Base-by-base conservation (phyloP, 2,329 filamentous ascomycete species). In the Apiospora hydei region DNA sequence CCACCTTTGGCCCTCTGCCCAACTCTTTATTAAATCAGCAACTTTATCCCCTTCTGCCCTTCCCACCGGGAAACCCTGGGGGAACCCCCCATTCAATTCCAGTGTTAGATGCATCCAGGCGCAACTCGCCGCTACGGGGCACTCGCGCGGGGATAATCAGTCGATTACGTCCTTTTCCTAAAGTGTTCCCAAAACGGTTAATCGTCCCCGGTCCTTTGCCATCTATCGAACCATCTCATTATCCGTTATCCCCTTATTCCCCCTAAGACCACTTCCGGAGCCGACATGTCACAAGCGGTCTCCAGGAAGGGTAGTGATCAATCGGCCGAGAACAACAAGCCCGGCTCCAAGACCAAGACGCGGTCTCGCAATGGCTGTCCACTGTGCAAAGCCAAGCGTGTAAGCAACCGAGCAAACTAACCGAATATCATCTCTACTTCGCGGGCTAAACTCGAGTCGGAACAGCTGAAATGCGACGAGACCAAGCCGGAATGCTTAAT, bases 391-490 rank as follows among this genome's bases (percentile, higher is more conserved):
- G 73, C 77, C 41, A 81, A 80, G 47, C 80, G 77, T 47, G 72
- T 74, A 51, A 30, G 74, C 72, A 2, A 24, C 18, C 47, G 6
- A 30, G 11, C 30, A 11, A 34, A 14, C 30, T 4, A 18, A 18
- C 57, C 11, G 10, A 41, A 21, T n/a, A 13, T 14, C 10, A n/a
- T 64, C 57, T 21, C 34, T n/a, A 64, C 41, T 64, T 41, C 57
- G 18, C 34, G 3, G 34, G 57, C 57, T 47, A 34, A 44, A 30
- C 16, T 67, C 34, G 21, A 43, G 21, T 16, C n/a, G 57, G 14
- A 16, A 67, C 43, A 80, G 76, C 69, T 80, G 24, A 81, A 81
- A 77, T 81, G 80, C 71, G 80, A 81, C 72, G 80, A 81, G 75
- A 76, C 77, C 1, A 69, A 73, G 51, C 80, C 80, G 1, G 73